Base-by-base conservation (phyloP, 345 rosid species). In the Lepidium sativum region DNA sequence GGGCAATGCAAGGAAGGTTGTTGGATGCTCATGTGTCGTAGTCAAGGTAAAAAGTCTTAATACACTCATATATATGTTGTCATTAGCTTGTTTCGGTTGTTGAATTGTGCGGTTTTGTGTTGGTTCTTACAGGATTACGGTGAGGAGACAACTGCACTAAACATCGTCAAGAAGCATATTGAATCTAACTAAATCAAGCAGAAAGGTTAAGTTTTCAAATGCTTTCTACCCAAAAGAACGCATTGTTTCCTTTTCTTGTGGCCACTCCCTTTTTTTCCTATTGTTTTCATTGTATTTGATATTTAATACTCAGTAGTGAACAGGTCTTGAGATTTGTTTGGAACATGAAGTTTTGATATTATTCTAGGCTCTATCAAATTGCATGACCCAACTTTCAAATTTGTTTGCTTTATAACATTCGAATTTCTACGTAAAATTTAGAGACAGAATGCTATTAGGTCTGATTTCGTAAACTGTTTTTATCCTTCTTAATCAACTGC, bases 1-100 rank as follows among this genome's bases (percentile, higher is more conserved):
- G 72, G 97, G 92, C 2, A 87, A 87, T 62, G 92, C 97, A 0
- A 80, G 90, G 77, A 90, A 89, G 73, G 91, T 87, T 1, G 97
- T 87, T 13, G 92, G 95, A 13, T 91, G 96, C 80, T 87, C 94
- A 7, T 91, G 96, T 9, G 78, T 83, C 9, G 94, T 88, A 32
- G 80, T 88, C 58, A 84, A 88, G 96, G 97, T 86, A 71, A 29
- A 12, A 2, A 4, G 32, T 18, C 6, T 32, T 55, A 4, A 17
- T 3, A 14, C 44, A 3, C 5, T 18, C 23, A 0, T 3, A 0
- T 43, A 6, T 2, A 13, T n/a, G 5, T 60, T n/a, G 7, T 60
- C 10, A 4, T 29, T 29, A 35, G 41, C 34, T 37, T 45, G 52
- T 70, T 31, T 37, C 4, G 14, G 9, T 4, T 27, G 18, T 45